Evolutionary conservation across 2,329 filamentous ascomycete species (phyloP).

Genomic region (Fusarium globosum): DNA sequence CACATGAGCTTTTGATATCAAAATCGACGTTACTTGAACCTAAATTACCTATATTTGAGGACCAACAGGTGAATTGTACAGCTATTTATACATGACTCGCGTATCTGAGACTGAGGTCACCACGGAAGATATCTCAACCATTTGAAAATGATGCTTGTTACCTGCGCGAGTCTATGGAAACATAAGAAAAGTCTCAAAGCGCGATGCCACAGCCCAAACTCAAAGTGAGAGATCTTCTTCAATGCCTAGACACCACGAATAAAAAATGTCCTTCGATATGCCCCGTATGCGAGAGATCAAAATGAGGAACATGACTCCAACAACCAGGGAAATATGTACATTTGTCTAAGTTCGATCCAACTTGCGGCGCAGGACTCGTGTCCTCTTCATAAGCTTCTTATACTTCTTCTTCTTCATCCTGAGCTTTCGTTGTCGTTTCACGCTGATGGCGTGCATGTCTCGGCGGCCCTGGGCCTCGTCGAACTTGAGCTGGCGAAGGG

Average conservation of each 20-base stretch:
- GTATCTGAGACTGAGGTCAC: slow-evolving; percentile 30
- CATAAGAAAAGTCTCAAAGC: slow-evolving; percentile 43
- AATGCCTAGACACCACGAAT: slow-evolving; percentile 48
- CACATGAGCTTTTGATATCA: neutral
- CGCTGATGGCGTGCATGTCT: slow-evolving; percentile 85
- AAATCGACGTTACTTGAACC: neutral
- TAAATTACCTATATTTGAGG: neutral
- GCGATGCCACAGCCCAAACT: slow-evolving; percentile 45
- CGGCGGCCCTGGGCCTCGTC: slow-evolving; percentile 63
- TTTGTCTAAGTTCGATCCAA: slow-evolving; percentile 70
- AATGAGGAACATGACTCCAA: slow-evolving; percentile 38
- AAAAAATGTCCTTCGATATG: slow-evolving; percentile 42
- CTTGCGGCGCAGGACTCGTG: slow-evolving; percentile 87
- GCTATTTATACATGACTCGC: slow-evolving; percentile 43
- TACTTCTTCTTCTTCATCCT: slow-evolving; percentile 99
- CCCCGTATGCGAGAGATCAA: slow-evolving; percentile 29
- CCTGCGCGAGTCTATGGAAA: slow-evolving; percentile 51
- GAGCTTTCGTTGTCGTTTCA: slow-evolving; percentile 89
- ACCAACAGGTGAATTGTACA: slow-evolving; percentile 37
- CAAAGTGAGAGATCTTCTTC: slow-evolving; percentile 41
- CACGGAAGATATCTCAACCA: slow-evolving; percentile 31
- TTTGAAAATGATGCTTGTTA: slow-evolving; percentile 47
- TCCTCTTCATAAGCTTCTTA: slow-evolving; percentile 97
- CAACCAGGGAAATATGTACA: slow-evolving; percentile 43
- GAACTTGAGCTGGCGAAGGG: slow-evolving; percentile 70